These are phyloP conservation scores for Trichoderma sp. DNA, from an alignment of 2,329 filamentous ascomycete species.

Conservation along the genomic window DNA sequence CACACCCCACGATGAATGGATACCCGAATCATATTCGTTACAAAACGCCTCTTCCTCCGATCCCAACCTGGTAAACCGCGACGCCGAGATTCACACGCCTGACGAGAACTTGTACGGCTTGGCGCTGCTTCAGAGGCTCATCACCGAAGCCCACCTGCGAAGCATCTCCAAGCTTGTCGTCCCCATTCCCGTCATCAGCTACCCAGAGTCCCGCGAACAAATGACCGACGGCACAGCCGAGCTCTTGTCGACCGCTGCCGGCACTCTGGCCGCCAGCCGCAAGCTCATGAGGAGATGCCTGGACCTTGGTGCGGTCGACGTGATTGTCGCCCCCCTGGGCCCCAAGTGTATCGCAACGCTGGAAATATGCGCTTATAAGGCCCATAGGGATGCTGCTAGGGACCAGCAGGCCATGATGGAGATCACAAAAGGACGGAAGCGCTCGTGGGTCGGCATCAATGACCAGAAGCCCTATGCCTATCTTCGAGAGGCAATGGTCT, in stretches of 20 bases:
- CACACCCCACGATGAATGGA: constrained; percentile 55
- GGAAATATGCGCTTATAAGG: constrained; percentile 81
- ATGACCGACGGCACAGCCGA: constrained; percentile 48
- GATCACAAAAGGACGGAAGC: constrained; percentile 74
- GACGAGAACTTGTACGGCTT: constrained; percentile 60
- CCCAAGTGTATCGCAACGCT: constrained; percentile 74
- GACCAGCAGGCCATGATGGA: constrained; percentile 75
- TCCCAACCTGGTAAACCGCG: constrained; percentile 42
- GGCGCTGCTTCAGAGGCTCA: constrained; percentile 58
- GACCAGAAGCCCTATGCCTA: constrained; percentile 88
- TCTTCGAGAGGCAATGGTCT: constrained; percentile 90
- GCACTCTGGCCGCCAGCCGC: constrained; percentile 40
- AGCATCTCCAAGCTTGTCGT: constrained; percentile 61
- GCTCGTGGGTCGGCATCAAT: constrained; percentile 88
- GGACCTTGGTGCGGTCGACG: constrained; percentile 84
- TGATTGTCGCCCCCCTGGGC: constrained; percentile 78
- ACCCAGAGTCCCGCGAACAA: constrained; percentile 37
- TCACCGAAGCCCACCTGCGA: constrained; percentile 61
- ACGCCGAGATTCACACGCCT: constrained; percentile 47
- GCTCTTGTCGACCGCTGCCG: constrained; percentile 36
- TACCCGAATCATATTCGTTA: constrained; percentile 41
- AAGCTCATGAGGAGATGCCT: constrained; percentile 70
- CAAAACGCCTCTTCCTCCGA: constrained; percentile 53
- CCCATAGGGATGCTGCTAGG: constrained; percentile 73
- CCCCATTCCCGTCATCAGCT: constrained; percentile 57